phyloP scores from a whole-genome alignment of 768 basidiomycete genomes.

The Leccinum longicurvipes region DNA sequence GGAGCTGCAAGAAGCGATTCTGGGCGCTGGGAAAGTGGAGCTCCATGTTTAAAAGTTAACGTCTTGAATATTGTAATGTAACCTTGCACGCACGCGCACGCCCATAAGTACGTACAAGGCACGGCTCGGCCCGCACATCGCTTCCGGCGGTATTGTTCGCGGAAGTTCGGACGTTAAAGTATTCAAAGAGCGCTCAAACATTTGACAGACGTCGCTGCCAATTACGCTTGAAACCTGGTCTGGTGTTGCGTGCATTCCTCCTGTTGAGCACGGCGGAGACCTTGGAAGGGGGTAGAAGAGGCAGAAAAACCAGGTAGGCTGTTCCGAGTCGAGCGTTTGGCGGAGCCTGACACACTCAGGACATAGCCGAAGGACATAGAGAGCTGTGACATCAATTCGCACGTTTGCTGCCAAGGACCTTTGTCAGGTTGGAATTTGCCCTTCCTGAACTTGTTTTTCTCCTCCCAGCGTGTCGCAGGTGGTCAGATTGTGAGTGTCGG shows the following conservation, averaged over 20 bases:
- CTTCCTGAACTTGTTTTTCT: conserved; percentile 13
- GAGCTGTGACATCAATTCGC: conserved; percentile 25
- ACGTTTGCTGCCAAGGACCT: conserved; percentile 20
- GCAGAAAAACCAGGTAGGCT: conserved; percentile 8
- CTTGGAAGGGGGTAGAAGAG: neutral
- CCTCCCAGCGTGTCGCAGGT: conserved; percentile 2
- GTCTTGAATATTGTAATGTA: neutral
- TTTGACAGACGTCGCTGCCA: neutral
- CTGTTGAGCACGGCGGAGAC: neutral
- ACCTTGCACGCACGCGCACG: neutral
- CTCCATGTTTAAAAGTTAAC: conserved; percentile 42
- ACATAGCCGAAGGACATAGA: conserved; percentile 3
- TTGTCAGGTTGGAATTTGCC: conserved; percentile 19
- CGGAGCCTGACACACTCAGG: conserved; percentile 4
- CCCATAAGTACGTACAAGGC: too few species aligned
- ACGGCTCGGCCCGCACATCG: conserved; percentile 20
- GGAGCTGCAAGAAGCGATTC: conserved; percentile 54
- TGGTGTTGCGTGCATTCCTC: neutral
- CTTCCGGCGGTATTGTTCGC: conserved; percentile 15
- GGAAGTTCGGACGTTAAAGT: conserved; percentile 15
- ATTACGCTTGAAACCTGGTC: neutral
- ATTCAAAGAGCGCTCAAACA: conserved; percentile 16
- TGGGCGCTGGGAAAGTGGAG: conserved; percentile 56
- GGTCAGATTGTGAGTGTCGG: too few species aligned
- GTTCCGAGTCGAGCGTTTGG: neutral